These are phyloP conservation scores for Sequoia sempervirens DNA, from an alignment of 75 land plant species.

Conservation along the genomic window DNA sequence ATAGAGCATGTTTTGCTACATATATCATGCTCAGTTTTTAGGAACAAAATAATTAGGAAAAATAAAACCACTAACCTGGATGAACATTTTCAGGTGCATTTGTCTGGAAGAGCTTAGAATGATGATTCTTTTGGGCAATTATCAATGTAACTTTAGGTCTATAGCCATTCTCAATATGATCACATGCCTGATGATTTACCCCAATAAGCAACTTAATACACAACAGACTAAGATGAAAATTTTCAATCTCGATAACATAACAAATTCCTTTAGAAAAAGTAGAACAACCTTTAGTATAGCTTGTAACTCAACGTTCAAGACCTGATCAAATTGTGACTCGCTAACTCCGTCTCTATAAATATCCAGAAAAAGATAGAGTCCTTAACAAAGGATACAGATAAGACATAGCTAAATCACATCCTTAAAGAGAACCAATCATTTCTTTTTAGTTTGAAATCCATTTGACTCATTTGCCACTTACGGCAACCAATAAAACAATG, in stretches of 20 bases:
- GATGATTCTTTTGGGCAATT: conserved; percentile 85
- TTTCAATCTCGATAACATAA: not conserved
- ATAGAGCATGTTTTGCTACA: not conserved
- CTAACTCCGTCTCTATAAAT: conserved; percentile 83
- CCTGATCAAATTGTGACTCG: conserved; percentile 88
- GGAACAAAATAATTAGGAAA: not conserved
- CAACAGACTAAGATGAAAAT: not conserved
- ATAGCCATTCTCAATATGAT: conserved; percentile 37
- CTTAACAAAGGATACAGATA: too few species aligned
- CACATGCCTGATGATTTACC: conserved; percentile 33
- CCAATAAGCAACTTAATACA: not conserved
- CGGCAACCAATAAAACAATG: not conserved
- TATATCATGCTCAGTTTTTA: not conserved
- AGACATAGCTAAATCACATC: not conserved
- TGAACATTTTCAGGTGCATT: conserved; percentile 54
- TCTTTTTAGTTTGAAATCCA: too few species aligned
- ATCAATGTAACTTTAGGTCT: conserved; percentile 79
- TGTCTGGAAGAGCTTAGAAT: conserved; percentile 72
- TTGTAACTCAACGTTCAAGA: conserved; percentile 62
- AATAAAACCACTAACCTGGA: conserved; percentile 39
- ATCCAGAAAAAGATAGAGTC: not conserved
- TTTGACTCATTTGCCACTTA: too few species aligned
- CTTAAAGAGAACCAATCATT: too few species aligned
- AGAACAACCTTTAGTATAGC: conserved; percentile 64
- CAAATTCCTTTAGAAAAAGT: not conserved